phyloP scores from a whole-genome alignment of 2,329 filamentous ascomycete genomes.

The Fusarium gaditjirri region DNA sequence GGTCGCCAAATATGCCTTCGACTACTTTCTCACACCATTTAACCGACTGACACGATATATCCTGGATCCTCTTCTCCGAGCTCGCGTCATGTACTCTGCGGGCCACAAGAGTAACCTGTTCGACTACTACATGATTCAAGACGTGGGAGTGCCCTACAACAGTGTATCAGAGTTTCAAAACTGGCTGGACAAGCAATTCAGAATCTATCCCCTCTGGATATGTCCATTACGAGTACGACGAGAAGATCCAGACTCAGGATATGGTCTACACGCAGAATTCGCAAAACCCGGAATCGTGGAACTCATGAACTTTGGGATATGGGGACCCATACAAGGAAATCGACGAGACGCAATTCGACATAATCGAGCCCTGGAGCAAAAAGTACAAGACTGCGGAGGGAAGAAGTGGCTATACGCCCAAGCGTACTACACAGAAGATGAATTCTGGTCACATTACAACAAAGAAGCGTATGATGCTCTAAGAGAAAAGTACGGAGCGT shows the following conservation, averaged over 20 bases:
- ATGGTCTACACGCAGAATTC: conserved; percentile 62
- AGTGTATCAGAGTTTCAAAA: conserved; percentile 56
- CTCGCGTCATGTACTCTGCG: conserved; percentile 72
- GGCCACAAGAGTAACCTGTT: conserved; percentile 70
- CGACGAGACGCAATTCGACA: conserved; percentile 59
- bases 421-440: conserved; percentile 72
- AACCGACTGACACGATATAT: conserved; percentile 70
- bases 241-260: conserved; percentile 52
- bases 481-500: conserved; percentile 67
- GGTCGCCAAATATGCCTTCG: conserved; percentile 70
- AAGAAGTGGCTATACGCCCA: conserved; percentile 79
- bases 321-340: conserved; percentile 61
- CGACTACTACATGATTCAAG: conserved; percentile 72
- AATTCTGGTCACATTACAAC: conserved; percentile 76
- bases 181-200: conserved; percentile 59
- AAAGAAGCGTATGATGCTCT: conserved; percentile 67
- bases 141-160: conserved; percentile 64
- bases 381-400: conserved; percentile 67
- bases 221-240: conserved; percentile 62
- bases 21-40: conserved; percentile 73
- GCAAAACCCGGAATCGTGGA: conserved; percentile 51
- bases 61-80: conserved; percentile 72
- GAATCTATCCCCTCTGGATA: conserved; percentile 67
- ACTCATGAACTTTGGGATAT: conserved; percentile 72
- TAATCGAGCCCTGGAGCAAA: conserved; percentile 70